These are phyloP conservation scores for Phytophthora rubi DNA, from an alignment of 352 stramenopile species.

Conservation along the genomic window DNA sequence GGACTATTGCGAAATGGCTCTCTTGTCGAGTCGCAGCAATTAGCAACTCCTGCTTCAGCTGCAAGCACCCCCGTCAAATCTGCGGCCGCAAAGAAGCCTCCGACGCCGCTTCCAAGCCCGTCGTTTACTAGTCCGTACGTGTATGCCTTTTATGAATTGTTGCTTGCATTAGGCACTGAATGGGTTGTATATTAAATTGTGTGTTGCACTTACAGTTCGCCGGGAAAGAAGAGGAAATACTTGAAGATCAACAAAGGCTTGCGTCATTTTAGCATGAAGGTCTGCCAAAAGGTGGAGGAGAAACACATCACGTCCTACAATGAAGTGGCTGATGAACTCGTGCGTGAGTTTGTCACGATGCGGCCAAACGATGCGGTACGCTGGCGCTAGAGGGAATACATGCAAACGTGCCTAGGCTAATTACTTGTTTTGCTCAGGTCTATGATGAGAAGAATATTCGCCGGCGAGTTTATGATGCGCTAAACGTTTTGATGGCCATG, in stretches of 20 bases:
- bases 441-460: conserved; percentile 97
- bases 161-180: background rate
- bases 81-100: conserved; percentile 26
- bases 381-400: background rate
- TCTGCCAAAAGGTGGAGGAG: conserved; percentile 97
- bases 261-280: conserved; percentile 96
- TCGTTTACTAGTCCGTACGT: conserved; percentile 71
- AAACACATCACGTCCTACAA: conserved; percentile 96
- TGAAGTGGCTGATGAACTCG: conserved; percentile 94
- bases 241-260: conserved; percentile 92
- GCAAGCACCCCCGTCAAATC: conserved; percentile 14
- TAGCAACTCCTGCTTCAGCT: conserved; percentile 18
- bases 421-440: conserved; percentile 41
- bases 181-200: conserved; percentile 10
- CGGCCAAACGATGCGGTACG: conserved; percentile 76
- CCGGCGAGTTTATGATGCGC: conserved; percentile 95
- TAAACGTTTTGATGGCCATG: conserved; percentile 99
- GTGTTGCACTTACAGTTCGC: conserved; percentile 37
- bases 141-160: background rate
- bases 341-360: conserved; percentile 90
- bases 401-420: background rate
- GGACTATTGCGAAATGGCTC: conserved; percentile 78
- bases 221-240: conserved; percentile 81
- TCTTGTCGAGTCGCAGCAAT: conserved; percentile 61
- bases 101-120: conserved; percentile 40